A percentile compares a stretch with the other conserved stretches of the same genome.
phyloP scores from a whole-genome alignment of 192 early-diverging fungal genomes.

The Bifiguratus adelaidae region DNA sequence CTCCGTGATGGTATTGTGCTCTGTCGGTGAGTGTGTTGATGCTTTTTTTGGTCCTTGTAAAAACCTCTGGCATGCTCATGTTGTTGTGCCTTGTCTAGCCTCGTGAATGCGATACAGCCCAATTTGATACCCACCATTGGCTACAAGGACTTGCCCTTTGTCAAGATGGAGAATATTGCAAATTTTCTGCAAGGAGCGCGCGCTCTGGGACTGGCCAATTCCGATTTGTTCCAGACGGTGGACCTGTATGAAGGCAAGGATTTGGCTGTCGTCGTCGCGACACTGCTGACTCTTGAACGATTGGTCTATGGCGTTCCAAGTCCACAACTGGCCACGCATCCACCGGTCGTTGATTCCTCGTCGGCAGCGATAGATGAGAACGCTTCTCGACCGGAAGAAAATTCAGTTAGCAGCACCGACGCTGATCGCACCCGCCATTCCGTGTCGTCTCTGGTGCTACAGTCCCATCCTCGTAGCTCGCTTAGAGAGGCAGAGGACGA shows the following conservation, averaged over 20 bases:
- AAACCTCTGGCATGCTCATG: too few species aligned
- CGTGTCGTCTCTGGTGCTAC: too few species aligned
- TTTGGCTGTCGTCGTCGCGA: slow-evolving; percentile 52
- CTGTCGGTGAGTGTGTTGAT: too few species aligned
- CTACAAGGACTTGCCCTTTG: slow-evolving; percentile 59
- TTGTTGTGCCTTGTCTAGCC: too few species aligned
- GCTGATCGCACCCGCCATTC: slow-evolving; percentile 47
- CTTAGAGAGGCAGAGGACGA: too few species aligned
- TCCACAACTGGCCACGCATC: background rate
- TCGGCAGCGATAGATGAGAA: background rate
- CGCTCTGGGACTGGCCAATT: slow-evolving; percentile 59
- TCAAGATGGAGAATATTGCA: slow-evolving; percentile 80
- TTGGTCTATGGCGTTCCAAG: background rate
- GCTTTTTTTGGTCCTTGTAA: too few species aligned
- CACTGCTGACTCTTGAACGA: too few species aligned
- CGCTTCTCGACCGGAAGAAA: background rate
- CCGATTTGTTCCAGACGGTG: slow-evolving; percentile 70
- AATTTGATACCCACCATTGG: slow-evolving; percentile 64
- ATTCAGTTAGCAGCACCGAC: slow-evolving; percentile 57
- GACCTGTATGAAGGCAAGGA: slow-evolving; percentile 77
- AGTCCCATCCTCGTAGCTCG: too few species aligned
- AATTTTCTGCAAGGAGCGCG: slow-evolving; percentile 64
- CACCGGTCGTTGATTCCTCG: background rate
- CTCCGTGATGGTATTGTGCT: too few species aligned
- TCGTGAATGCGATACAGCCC: slow-evolving; percentile 70